phyloP scores from a whole-genome alignment of 2,329 filamentous ascomycete species.

The Sporothrix humicola region DNA sequence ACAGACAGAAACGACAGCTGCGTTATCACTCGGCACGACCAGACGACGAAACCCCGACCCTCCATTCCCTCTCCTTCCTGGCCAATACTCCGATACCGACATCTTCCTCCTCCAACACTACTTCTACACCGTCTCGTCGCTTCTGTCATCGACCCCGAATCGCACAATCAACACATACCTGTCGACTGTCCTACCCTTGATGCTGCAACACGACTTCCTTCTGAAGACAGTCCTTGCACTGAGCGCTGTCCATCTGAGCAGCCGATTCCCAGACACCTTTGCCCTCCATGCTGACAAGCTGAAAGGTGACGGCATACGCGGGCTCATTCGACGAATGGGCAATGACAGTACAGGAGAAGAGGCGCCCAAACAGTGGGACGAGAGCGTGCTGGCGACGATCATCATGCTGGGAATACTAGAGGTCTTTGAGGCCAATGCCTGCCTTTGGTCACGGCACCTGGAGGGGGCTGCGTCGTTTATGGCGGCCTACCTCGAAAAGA shows the following conservation, averaged over 20 bases:
- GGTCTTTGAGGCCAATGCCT: conserved; percentile 27
- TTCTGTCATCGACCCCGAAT: conserved; percentile 28
- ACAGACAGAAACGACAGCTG: no score
- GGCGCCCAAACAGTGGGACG: background rate
- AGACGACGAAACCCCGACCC: background rate
- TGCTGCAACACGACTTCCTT: conserved; percentile 41
- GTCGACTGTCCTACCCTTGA: conserved; percentile 48
- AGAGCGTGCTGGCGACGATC: conserved; percentile 15
- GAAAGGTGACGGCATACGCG: conserved; percentile 23
- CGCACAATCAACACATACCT: conserved; percentile 37
- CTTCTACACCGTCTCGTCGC: conserved; percentile 28
- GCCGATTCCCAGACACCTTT: background rate
- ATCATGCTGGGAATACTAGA: conserved; percentile 19
- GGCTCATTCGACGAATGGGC: conserved; percentile 8
- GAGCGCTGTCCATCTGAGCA: conserved; percentile 55
- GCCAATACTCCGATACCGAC: background rate
- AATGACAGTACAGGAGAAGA: background rate
- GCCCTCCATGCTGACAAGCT: background rate
- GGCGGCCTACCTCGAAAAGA: background rate
- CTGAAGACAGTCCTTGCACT: conserved; percentile 63
- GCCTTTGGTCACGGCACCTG: conserved; percentile 24
- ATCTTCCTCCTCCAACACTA: conserved; percentile 32
- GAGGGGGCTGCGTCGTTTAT: conserved; percentile 4
- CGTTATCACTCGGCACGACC: no score
- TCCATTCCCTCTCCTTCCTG: conserved; percentile 4